These are phyloP conservation scores for Saccharomyces mikatae DNA, from an alignment of 805 yeast species.

Conservation along the genomic window DNA sequence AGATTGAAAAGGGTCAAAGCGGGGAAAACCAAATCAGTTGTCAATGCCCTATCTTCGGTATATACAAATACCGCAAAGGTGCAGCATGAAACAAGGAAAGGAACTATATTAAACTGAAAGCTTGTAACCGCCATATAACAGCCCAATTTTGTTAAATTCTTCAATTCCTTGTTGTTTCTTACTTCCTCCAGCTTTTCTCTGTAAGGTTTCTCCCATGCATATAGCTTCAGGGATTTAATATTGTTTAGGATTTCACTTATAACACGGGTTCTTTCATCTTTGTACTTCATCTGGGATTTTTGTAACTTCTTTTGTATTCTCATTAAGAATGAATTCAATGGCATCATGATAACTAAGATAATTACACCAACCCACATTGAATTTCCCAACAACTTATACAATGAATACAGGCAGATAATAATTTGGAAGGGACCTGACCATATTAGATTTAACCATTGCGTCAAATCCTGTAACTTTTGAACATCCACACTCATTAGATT, in stretches of 20 bases:
- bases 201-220: constrained; percentile 93
- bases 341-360: constrained; percentile 70
- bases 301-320: constrained; percentile 63
- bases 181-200: constrained; percentile 64
- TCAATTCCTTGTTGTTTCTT: constrained; percentile 80
- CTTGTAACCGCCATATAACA: constrained; percentile 58
- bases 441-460: constrained; percentile 66
- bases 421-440: constrained; percentile 96
- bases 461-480: constrained; percentile 76
- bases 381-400: constrained; percentile 67
- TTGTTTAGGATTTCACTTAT: constrained; percentile 84
- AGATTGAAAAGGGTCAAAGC: constrained; percentile 83
- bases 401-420: constrained; percentile 60
- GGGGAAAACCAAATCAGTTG: constrained; percentile 88
- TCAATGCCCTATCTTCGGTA: constrained; percentile 52
- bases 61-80: constrained; percentile 78
- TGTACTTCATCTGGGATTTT: constrained; percentile 77
- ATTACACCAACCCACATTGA: constrained; percentile 96
- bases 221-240: constrained; percentile 84
- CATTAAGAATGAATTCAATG: constrained; percentile 66
- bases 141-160: constrained; percentile 68
- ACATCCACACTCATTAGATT: constrained; percentile 92
- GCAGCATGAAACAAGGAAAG: constrained; percentile 79
- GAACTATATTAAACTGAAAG: constrained; percentile 79
- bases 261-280: constrained; percentile 86